phyloP scores from a whole-genome alignment of 2,329 filamentous ascomycete species.

The Claviceps sp. region DNA sequence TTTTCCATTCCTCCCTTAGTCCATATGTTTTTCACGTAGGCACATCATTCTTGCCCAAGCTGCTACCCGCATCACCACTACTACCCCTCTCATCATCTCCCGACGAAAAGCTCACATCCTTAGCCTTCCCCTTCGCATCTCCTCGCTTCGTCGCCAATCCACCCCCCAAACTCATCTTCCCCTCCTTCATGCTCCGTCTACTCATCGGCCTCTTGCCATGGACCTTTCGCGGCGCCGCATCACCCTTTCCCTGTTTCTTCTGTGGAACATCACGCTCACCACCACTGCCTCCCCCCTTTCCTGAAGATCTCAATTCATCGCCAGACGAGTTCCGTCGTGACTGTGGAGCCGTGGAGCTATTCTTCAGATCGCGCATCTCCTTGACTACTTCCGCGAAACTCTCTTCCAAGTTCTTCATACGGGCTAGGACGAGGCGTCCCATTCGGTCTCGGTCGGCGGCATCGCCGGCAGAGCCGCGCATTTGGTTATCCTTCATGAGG shows the following conservation, averaged over 20 bases:
- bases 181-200: constrained; percentile 29
- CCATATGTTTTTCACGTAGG: constrained; percentile 22
- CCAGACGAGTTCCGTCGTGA: constrained; percentile 39
- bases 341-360: constrained; percentile 30
- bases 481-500: constrained; percentile 41
- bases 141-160: constrained; percentile 14
- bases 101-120: constrained; percentile 26
- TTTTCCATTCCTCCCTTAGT: background rate
- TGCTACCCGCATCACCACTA: constrained; percentile 21
- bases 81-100: constrained; percentile 22
- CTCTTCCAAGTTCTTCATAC: constrained; percentile 89
- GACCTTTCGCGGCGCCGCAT: constrained; percentile 15
- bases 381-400: constrained; percentile 77
- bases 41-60: constrained; percentile 13
- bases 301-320: constrained; percentile 20
- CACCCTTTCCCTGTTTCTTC: constrained; percentile 14
- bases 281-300: constrained; percentile 15
- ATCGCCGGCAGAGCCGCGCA: constrained; percentile 31
- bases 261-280: constrained; percentile 3
- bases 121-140: constrained; percentile 33
- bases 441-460: constrained; percentile 49
- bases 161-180: constrained; percentile 14
- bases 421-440: constrained; percentile 67
- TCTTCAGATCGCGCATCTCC: constrained; percentile 57
- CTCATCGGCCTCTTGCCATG: constrained; percentile 22